Percentiles rank a stretch among this genome's conserved stretches.
These are phyloP conservation scores for Podospora pseudoanserina DNA, from an alignment of 495 filamentous ascomycete species.

Conservation along the genomic window DNA sequence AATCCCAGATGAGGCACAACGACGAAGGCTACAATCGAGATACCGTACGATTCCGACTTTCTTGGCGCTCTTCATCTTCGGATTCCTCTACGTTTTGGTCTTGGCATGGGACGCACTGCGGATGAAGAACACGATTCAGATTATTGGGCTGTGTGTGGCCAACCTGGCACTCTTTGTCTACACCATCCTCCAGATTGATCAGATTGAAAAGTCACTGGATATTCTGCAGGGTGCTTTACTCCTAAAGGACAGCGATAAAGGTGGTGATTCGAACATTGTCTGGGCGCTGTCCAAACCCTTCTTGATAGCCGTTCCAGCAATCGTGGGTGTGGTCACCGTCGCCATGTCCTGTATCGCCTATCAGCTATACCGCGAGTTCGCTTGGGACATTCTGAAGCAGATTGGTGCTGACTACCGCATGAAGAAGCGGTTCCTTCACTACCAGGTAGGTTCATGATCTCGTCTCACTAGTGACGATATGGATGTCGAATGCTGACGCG, in stretches of 20 bases:
- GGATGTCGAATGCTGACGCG: slow-evolving; percentile 31
- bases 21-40: slow-evolving; percentile 32
- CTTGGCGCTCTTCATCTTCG: slow-evolving; percentile 94
- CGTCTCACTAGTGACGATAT: background rate
- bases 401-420: slow-evolving; percentile 95
- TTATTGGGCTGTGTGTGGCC: slow-evolving; percentile 91
- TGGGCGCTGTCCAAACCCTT: slow-evolving; percentile 69
- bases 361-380: slow-evolving; percentile 97
- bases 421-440: slow-evolving; percentile 93
- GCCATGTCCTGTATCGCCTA: slow-evolving; percentile 74
- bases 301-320: slow-evolving; percentile 77
- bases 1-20: slow-evolving; percentile 21
- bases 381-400: slow-evolving; percentile 99
- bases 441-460: slow-evolving; percentile 64
- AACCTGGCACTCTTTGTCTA: slow-evolving; percentile 90
- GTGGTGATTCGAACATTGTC: slow-evolving; percentile 37
- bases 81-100: slow-evolving; percentile 84
- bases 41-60: slow-evolving; percentile 81
- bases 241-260: slow-evolving; percentile 34
- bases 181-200: slow-evolving; percentile 84
- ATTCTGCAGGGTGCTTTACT: slow-evolving; percentile 37
- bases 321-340: slow-evolving; percentile 73
- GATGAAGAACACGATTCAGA: slow-evolving; percentile 96
- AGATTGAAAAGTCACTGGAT: slow-evolving; percentile 69
- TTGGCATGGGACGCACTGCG: slow-evolving; percentile 90